phyloP scores from a whole-genome alignment of 1,139 yeast species.

The Suhomyces coccinellae region DNA sequence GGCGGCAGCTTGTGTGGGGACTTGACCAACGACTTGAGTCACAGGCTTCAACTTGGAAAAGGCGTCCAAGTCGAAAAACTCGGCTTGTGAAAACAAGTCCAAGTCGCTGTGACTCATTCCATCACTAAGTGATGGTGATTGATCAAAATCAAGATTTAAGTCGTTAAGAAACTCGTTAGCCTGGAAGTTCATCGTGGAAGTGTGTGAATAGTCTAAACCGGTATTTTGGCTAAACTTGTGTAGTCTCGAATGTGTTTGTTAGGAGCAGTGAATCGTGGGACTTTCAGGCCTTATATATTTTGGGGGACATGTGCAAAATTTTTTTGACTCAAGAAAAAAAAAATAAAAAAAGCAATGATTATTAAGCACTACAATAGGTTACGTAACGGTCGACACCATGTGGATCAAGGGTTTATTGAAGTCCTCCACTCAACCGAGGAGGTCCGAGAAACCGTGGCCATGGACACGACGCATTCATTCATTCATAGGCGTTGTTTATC shows the following conservation, averaged over 20 bases:
- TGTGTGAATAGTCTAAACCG: neutral
- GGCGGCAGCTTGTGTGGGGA: slow-evolving; percentile 6
- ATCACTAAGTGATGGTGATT: slow-evolving; percentile 20
- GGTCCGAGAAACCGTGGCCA: neutral
- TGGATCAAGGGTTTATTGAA: neutral
- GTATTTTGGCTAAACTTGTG: neutral
- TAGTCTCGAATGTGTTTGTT: neutral
- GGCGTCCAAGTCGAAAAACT: slow-evolving; percentile 50
- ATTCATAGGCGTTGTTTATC: neutral
- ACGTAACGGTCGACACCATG: neutral
- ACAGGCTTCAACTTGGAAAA: slow-evolving; percentile 30
- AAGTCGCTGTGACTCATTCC: slow-evolving; percentile 32
- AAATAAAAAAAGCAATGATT: slow-evolving; percentile 7
- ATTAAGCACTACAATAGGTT: slow-evolving; percentile 7
- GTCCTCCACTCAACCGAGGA: neutral
- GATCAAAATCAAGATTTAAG: slow-evolving; percentile 37
- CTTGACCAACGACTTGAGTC: slow-evolving; percentile 11
- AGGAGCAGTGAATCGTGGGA: neutral
- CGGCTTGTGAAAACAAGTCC: slow-evolving; percentile 45
- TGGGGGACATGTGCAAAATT: slow-evolving; percentile 1
- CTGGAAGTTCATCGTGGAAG: slow-evolving; percentile 39
- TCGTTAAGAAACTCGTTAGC: slow-evolving; percentile 46
- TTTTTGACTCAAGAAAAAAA: slow-evolving; percentile 9
- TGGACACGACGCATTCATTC: neutral
- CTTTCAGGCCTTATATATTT: slow-evolving; percentile 3